These are phyloP conservation scores for Helianthus tuberosus DNA, from an alignment of 129 eudicot species.

Conservation along the genomic window DNA sequence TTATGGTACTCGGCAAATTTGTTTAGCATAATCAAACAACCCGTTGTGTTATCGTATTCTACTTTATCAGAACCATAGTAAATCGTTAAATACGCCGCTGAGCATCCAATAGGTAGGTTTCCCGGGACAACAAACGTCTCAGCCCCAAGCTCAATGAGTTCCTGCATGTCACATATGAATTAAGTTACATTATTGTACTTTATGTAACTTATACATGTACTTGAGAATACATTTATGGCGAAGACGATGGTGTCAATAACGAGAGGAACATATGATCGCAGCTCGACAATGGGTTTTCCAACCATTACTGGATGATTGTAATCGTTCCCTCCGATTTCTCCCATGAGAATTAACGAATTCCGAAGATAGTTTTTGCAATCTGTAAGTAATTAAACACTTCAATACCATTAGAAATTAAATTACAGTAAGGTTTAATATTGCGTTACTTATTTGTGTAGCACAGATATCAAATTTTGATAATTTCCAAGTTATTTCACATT, in stretches of 20 bases:
- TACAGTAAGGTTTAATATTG: not conserved
- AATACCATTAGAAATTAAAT: not conserved
- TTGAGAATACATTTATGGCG: constrained; percentile 31
- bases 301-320: constrained; percentile 52
- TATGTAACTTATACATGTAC: not conserved
- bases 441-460: no score
- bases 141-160: constrained; percentile 54
- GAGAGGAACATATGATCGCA: constrained; percentile 37
- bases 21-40: constrained; percentile 44
- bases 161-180: constrained; percentile 31
- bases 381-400: constrained; percentile 13
- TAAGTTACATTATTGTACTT: not conserved
- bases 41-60: constrained; percentile 51
- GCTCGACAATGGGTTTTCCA: constrained; percentile 34
- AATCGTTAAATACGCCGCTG: constrained; percentile 39
- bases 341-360: constrained; percentile 55
- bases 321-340: constrained; percentile 87
- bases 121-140: constrained; percentile 56
- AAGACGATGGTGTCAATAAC: constrained; percentile 45
- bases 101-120: constrained; percentile 67
- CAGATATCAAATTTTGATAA: no score
- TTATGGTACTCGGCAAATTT: constrained; percentile 47
- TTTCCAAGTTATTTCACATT: no score
- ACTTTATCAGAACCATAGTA: constrained; percentile 25
- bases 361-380: constrained; percentile 41